Conservation (phyloP, 2,329 filamentous ascomycete genomes). For the Tolypocladium inflatum region DNA sequence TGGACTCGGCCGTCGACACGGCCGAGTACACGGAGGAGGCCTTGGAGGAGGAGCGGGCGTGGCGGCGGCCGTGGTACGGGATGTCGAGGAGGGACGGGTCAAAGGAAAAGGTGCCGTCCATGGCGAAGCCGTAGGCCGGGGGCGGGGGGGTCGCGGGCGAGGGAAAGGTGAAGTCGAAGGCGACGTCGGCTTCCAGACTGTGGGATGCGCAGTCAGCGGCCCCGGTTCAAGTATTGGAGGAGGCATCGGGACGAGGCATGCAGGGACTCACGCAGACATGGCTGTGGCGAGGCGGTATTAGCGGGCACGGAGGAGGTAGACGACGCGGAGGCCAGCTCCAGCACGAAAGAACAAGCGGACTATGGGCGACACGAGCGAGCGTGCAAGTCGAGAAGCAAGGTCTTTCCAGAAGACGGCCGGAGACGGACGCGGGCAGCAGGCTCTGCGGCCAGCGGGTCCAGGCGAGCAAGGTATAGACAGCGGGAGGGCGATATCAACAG, state of each 20-base stretch:
- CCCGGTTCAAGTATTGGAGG: neutral
- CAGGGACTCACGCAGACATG: constrained; percentile 27
- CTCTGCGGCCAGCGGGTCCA: constrained; percentile 1
- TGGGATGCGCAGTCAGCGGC: constrained; percentile 18
- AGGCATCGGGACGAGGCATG: neutral
- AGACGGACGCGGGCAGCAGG: neutral
- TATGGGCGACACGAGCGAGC: neutral
- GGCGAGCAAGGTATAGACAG: neutral
- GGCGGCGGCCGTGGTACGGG: constrained; percentile 36
- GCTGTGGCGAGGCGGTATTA: constrained; percentile 4
- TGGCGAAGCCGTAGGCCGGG: constrained; percentile 11
- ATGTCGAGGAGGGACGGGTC: constrained; percentile 48
- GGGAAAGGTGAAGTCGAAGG: constrained; percentile 52
- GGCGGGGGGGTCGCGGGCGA: constrained; percentile 18
- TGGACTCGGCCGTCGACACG: constrained; percentile 48
- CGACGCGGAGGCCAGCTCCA: constrained; percentile 12
- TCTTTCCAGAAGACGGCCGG: neutral
- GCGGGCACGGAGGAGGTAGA: neutral
- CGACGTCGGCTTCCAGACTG: constrained; percentile 53
- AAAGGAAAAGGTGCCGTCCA: constrained; percentile 35
- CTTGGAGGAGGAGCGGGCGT: constrained; percentile 56
- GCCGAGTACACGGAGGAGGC: constrained; percentile 53
- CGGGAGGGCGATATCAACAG: neutral
- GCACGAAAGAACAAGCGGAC: neutral
- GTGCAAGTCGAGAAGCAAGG: constrained; percentile 4